Evolutionary conservation across 83 land plant species (phyloP).

Genomic region (Picea engelmannii): DNA sequence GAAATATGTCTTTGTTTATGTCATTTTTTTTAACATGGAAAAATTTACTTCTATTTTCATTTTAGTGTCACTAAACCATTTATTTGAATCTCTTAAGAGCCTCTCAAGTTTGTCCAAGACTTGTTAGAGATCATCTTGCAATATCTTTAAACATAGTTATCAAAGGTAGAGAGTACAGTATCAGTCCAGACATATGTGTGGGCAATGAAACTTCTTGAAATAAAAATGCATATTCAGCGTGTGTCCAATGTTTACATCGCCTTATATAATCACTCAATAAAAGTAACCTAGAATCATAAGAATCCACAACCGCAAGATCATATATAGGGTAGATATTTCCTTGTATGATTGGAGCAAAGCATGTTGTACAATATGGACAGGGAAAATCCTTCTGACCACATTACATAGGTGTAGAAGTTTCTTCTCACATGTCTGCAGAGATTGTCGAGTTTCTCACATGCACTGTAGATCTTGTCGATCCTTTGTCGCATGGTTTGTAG

Average conservation of each 20-base stretch:
- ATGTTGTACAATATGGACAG: constrained; percentile 49
- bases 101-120: constrained; percentile 46
- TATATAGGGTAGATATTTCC: constrained; percentile 43
- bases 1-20: no score
- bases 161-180: no score
- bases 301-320: constrained; percentile 54
- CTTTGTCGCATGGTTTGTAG: constrained; percentile 38
- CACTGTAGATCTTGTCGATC: constrained; percentile 28
- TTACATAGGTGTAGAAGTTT: constrained; percentile 47
- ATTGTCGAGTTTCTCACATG: no score
- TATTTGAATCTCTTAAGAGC: constrained; percentile 71
- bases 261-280: constrained; percentile 60
- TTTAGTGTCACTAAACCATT: constrained; percentile 33
- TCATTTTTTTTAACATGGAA: no score
- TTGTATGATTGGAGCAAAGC: constrained; percentile 28
- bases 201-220: no score
- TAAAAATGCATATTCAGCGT: no score
- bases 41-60: no score
- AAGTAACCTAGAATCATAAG: constrained; percentile 58
- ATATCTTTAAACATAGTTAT: no score
- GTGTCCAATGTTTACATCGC: constrained; percentile 7
- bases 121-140: no score
- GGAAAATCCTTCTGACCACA: constrained; percentile 39
- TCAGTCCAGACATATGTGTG: no score
- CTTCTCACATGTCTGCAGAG: constrained; percentile 30